A percentile compares a stretch with the other conserved stretches of the same genome.
Conservation (phyloP, 2,329 filamentous ascomycete species). For the Paraphoma chrysanthemicola region DNA sequence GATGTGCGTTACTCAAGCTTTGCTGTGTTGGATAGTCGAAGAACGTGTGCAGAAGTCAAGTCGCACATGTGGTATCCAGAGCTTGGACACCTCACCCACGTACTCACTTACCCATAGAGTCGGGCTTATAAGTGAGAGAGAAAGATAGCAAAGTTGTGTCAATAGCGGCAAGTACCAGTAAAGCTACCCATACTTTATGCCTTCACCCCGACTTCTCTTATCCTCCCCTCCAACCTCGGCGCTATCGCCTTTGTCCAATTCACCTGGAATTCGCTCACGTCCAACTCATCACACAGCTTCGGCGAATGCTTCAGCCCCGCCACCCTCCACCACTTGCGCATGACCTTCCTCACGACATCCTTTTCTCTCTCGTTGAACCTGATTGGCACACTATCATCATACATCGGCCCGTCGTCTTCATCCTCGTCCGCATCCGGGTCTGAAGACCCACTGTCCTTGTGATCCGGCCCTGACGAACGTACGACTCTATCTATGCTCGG, state of each 20-base stretch:
- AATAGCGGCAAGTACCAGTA: too few species aligned
- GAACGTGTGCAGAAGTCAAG: too few species aligned
- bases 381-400: constrained; percentile 55
- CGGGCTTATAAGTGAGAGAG: too few species aligned
- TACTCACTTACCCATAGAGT: too few species aligned
- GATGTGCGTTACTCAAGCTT: too few species aligned
- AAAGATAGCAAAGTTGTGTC: too few species aligned
- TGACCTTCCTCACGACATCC: constrained; percentile 71
- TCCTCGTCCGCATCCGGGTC: constrained; percentile 48
- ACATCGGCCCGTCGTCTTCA: constrained; percentile 48
- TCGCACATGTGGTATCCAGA: too few species aligned
- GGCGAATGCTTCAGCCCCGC: constrained; percentile 65
- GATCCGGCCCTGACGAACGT: constrained; percentile 11
- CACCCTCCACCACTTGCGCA: constrained; percentile 74
- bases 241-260: constrained; percentile 84
- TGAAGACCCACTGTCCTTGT: constrained; percentile 28
- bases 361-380: constrained; percentile 51
- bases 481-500: constrained; percentile 19
- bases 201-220: constrained; percentile 50
- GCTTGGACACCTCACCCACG: too few species aligned
- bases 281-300: constrained; percentile 61
- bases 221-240: constrained; percentile 79
- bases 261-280: constrained; percentile 65
- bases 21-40: too few species aligned
- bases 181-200: too few species aligned